Conservation (phyloP, 345 rosid genomes). For the Punica granatum region DNA sequence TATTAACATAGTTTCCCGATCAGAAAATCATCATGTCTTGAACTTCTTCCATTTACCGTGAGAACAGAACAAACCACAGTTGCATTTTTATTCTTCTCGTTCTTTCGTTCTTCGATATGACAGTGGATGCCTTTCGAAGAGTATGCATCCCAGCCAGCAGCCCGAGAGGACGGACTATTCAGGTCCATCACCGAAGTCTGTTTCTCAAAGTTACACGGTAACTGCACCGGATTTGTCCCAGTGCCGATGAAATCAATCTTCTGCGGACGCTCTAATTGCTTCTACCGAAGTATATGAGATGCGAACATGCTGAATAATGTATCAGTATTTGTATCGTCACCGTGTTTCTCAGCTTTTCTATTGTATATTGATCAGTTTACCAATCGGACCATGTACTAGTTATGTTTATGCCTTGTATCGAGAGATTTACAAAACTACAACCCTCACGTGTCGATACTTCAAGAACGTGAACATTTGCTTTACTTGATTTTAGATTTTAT, state of each 20-base stretch:
- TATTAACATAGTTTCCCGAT: slow-evolving; percentile 9
- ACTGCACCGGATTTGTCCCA: slow-evolving; percentile 45
- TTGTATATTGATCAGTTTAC: background rate
- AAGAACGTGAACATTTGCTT: too few relatives aligned
- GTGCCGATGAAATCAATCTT: slow-evolving; percentile 21
- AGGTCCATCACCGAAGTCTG: slow-evolving; percentile 35
- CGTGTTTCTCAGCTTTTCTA: background rate
- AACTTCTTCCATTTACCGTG: background rate
- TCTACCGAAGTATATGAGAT: slow-evolving; percentile 28
- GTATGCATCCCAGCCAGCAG: slow-evolving; percentile 61
- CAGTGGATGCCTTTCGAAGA: slow-evolving; percentile 81
- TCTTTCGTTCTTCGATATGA: background rate
- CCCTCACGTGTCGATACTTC: too few relatives aligned
- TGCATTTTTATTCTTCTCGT: background rate
- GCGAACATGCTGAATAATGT: background rate
- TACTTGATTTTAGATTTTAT: too few relatives aligned
- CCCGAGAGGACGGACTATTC: slow-evolving; percentile 40
- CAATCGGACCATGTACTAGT: too few relatives aligned
- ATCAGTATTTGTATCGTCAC: background rate
- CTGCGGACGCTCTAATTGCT: slow-evolving; percentile 23
- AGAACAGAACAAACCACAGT: too few relatives aligned
- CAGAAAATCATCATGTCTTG: background rate
- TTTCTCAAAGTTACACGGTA: slow-evolving; percentile 35
- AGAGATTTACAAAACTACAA: too few relatives aligned
- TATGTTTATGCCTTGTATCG: too few relatives aligned